Conservation (phyloP, 2,329 filamentous ascomycete species). For the Penicillium rolfsii region DNA sequence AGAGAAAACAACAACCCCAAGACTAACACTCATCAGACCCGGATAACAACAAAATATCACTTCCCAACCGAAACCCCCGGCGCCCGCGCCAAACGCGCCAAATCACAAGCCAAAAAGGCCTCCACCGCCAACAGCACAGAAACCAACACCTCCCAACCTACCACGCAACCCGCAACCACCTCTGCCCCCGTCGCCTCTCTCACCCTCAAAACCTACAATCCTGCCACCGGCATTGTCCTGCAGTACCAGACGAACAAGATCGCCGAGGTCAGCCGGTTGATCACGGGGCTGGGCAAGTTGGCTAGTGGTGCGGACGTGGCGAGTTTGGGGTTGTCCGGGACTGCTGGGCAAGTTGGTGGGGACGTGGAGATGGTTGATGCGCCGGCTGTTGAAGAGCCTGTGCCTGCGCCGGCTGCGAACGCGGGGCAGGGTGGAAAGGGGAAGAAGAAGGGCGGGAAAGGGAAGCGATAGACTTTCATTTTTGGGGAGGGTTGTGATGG, state of each 20-base stretch:
- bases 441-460: constrained; percentile 71
- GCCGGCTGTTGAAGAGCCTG: constrained; percentile 32
- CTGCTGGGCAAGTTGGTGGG: constrained; percentile 30
- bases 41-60: constrained; percentile 90
- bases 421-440: constrained; percentile 30
- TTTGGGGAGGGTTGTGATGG: not conserved
- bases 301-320: constrained; percentile 70
- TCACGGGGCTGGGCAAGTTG: constrained; percentile 74
- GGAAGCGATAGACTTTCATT: constrained; percentile 61
- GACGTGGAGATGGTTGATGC: constrained; percentile 43
- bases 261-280: constrained; percentile 81
- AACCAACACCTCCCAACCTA: constrained; percentile 5
- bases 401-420: constrained; percentile 39
- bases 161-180: constrained; percentile 53
- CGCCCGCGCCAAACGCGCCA: constrained; percentile 30
- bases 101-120: constrained; percentile 37
- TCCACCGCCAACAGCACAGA: not conserved
- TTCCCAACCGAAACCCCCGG: constrained; percentile 50
- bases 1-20: not conserved
- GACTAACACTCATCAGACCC: constrained; percentile 62
- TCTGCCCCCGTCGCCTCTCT: constrained; percentile 69
- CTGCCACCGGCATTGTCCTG: constrained; percentile 75
- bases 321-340: constrained; percentile 44
- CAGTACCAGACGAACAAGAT: constrained; percentile 93
- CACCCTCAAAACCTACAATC: constrained; percentile 87